phyloP scores from a whole-genome alignment of 352 stramenopile species.

The Phytophthora kernoviae region DNA sequence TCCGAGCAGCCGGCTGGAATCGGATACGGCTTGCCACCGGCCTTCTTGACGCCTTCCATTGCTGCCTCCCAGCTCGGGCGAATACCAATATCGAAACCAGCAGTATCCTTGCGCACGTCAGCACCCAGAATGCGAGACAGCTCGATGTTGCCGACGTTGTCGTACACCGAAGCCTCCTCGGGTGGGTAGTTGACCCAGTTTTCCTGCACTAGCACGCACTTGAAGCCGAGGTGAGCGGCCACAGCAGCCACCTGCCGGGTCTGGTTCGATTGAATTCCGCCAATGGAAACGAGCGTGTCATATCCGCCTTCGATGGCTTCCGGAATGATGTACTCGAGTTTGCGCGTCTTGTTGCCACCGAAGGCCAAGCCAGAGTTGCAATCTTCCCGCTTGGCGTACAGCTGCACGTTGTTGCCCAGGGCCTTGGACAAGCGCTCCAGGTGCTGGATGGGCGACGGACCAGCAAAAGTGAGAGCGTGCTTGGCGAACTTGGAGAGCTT shows the following conservation, averaged over 20 bases:
- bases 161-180: constrained; percentile 30
- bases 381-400: constrained; percentile 44
- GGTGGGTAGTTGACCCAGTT: constrained; percentile 45
- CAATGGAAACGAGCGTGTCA: constrained; percentile 43
- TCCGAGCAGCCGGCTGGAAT: constrained; percentile 42
- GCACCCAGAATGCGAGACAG: constrained; percentile 37
- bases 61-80: constrained; percentile 38
- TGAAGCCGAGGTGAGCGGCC: constrained; percentile 39
- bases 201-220: constrained; percentile 43
- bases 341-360: constrained; percentile 43
- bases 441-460: constrained; percentile 41
- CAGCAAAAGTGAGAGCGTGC: constrained; percentile 36
- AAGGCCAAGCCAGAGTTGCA: constrained; percentile 43
- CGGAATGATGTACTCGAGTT: constrained; percentile 45
- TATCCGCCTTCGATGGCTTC: constrained; percentile 41
- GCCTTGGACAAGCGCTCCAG: constrained; percentile 37
- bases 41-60: constrained; percentile 42
- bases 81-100: constrained; percentile 43
- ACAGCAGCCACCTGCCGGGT: constrained; percentile 40
- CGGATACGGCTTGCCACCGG: constrained; percentile 38
- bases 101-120: constrained; percentile 31
- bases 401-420: constrained; percentile 39
- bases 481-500: constrained; percentile 46
- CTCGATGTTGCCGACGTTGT: constrained; percentile 44
- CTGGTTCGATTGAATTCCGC: constrained; percentile 44